Evolutionary conservation across 2,329 filamentous ascomycete genomes (phyloP), one percentile per base, ranked within the genome.

Genomic region (Beauveria medogensis): DNA sequence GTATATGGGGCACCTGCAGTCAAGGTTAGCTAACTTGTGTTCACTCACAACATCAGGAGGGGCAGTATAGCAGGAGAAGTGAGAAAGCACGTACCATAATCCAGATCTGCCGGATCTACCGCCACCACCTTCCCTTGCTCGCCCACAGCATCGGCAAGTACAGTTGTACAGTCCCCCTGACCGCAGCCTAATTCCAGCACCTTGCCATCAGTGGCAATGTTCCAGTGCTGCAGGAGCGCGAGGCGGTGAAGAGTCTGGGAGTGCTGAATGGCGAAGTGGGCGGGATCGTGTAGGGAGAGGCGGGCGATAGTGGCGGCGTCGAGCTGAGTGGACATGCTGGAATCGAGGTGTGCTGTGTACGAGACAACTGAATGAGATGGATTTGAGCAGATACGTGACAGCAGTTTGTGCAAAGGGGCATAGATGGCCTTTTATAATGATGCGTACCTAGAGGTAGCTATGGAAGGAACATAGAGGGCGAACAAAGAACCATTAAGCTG

Each of bases 151-250:
- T 73, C 65, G 46, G 81, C 81, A 24, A 84, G 75, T 9, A 76
- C 77, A 18, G 76, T 72, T 1, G 82, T 83, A 64, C 76, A 78
- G 64, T 81, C 80, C 3, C 81, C 82, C 64, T 84, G 82, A 2
- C 81, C 82, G 67, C 81, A 83, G 48, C 81, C 82, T 30, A 84
- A 66, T 66, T 84, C 82, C 1, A 84, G 72, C 9, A 82, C 67
- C 5, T 71, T 73, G 18, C 71, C 70, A 59, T 75, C 74, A 0
- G 71, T 66, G 3, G 55, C 7, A 52, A 76, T 70, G 30, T 64
- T 62, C 71, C 71, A 77, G 37, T 63, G 59, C 18, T 69, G 62
- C 16, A 71, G 55, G 3, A 75, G 66, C 3, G 61, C 50, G 10
- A 73, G 65, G 24, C 74, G 71, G 62, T 75, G 74, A 16, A 61